A percentile compares a stretch with the other conserved stretches of the same genome.
phyloP scores from a whole-genome alignment of 345 rosid species.

The Hibiscus mutabilis region DNA sequence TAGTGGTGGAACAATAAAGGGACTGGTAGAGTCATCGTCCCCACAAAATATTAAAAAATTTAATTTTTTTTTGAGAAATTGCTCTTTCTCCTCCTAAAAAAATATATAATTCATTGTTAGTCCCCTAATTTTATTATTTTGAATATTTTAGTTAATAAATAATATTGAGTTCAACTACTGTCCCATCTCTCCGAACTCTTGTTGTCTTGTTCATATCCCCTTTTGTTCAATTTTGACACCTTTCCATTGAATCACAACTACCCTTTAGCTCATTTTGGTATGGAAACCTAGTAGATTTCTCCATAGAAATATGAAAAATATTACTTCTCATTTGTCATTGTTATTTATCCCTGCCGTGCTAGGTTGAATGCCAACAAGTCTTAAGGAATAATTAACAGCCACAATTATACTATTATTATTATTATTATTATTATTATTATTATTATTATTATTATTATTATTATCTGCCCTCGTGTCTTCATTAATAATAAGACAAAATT shows the following conservation, averaged over 20 bases:
- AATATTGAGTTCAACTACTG: too few species aligned
- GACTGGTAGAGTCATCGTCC: too few species aligned
- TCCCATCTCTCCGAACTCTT: constrained; percentile 6
- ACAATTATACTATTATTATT: not conserved
- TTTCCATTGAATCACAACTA: constrained; percentile 17
- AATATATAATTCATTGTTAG: too few species aligned
- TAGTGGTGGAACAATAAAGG: too few species aligned
- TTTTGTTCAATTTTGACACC: constrained; percentile 22
- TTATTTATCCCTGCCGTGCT: constrained; percentile 10
- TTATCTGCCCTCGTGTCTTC: not conserved
- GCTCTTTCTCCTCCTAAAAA: too few species aligned
- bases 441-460: too few species aligned
- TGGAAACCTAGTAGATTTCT: not conserved
- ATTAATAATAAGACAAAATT: not conserved
- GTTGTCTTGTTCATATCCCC: constrained; percentile 4
- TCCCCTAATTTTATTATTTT: not conserved
- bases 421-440: too few species aligned
- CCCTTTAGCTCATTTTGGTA: constrained; percentile 10
- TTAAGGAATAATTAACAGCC: constrained; percentile 1
- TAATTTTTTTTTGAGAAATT: too few species aligned
- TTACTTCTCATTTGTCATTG: not conserved
- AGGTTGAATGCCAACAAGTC: not conserved
- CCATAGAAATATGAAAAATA: constrained; percentile 9
- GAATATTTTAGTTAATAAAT: too few species aligned
- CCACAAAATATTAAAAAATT: too few species aligned